A percentile compares a stretch with the other conserved stretches of the same genome.
Conservation (phyloP, 2,329 filamentous ascomycete genomes). For the Clonostachys byssicola region DNA sequence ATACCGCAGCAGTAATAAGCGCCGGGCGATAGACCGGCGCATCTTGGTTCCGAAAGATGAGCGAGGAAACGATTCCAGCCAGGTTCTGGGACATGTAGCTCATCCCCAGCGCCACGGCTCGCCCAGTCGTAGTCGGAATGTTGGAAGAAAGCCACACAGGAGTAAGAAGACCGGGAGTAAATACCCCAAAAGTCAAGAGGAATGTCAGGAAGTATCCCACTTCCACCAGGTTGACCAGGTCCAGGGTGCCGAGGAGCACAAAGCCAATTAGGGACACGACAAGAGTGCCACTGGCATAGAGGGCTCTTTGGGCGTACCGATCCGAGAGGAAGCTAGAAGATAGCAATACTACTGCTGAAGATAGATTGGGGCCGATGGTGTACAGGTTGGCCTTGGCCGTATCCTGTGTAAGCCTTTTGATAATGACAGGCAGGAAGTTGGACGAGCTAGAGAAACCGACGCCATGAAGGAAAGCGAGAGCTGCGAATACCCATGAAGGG, state of each 20-base stretch:
- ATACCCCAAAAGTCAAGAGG: constrained; percentile 12
- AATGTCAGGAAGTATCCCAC: constrained; percentile 16
- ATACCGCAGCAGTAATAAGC: neutral
- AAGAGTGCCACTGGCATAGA: constrained; percentile 8
- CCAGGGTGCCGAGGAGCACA: constrained; percentile 10
- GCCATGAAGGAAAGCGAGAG: constrained; percentile 15
- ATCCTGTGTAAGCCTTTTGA: constrained; percentile 24
- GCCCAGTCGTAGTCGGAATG: constrained; percentile 4
- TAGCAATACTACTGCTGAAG: constrained; percentile 8
- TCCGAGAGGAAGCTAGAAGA: constrained; percentile 9
- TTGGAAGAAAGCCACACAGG: constrained; percentile 5
- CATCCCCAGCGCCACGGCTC: constrained; percentile 3
- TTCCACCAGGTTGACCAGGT: constrained; percentile 8
- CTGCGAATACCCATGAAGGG: constrained; percentile 13
- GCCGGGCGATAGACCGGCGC: constrained; percentile 4
- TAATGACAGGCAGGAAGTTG: constrained; percentile 17
- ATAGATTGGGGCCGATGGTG: constrained; percentile 14
- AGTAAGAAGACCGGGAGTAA: constrained; percentile 7
- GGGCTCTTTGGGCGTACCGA: constrained; percentile 7
- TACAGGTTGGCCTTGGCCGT: constrained; percentile 18
- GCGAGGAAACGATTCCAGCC: constrained; percentile 5
- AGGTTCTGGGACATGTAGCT: constrained; percentile 5
- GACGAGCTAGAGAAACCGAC: constrained; percentile 14
- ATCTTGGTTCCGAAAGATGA: constrained; percentile 3
- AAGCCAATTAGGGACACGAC: constrained; percentile 9